Base-by-base conservation (phyloP, 2,329 filamentous ascomycete species). In the Cytospora piceae region DNA sequence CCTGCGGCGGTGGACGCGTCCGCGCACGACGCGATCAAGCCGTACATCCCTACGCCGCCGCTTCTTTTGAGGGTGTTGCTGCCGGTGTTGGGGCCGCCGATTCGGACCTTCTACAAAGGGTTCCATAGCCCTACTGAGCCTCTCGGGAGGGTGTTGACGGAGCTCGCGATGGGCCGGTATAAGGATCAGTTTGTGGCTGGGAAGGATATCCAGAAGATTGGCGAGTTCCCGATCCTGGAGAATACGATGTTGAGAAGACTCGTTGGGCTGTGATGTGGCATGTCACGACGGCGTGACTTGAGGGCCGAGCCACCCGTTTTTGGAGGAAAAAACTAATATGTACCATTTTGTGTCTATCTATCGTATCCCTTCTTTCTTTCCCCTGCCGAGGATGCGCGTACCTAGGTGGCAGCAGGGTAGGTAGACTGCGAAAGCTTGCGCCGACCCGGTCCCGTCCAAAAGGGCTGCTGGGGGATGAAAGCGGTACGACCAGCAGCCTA, bases 1-100 rank as follows among this genome's bases (percentile, higher is more conserved):
- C 87, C 89, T 0, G 85, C 73, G 0, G 82, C 77, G 9, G 84
- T 93, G 9, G 90, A 92, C 67, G 65, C 71, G 1, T 52, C 67
- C 4, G 68, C 60, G 1, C 85, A 85, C 68, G 67, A 70, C 2
- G 75, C 76, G 14, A 78, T 83, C 65, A 70, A 74, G 68, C 73
- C 77, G 4, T 83, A 81, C 69, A 67, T 82, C 4, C 81, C 82
- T 0, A 39, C 72, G 2, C 46, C n/a, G 46, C 46, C 46, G n/a
- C n/a, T 49, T n/a, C 1, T 14, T 4, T 3, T 14, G 7, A 69
- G 70, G 9, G 72, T 75, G 0, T 0, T 71, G 3, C 0, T 71
- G 6, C 46, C 56, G 0, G 4, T 73, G 1, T 8, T 82, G 3
- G 65, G 69, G 0, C 71, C 74, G 0, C 49, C 73, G 0, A 61